A percentile compares a stretch with the other conserved stretches of the same genome.
phyloP scores from a whole-genome alignment of 176 grass and related monocot species.

The Carex littledalei region DNA sequence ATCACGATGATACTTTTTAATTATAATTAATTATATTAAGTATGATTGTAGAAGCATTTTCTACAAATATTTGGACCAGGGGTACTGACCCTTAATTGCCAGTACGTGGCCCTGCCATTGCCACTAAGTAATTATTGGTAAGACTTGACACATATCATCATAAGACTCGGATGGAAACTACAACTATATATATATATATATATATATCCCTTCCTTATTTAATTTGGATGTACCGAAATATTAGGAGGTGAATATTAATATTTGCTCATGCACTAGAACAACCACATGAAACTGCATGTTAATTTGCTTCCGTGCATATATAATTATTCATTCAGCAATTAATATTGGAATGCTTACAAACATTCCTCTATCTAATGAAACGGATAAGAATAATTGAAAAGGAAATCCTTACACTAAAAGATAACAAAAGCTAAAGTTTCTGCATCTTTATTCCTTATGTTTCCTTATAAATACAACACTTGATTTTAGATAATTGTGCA shows the following conservation, averaged over 20 bases:
- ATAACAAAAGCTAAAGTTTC: constrained; percentile 12
- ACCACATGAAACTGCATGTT: not conserved
- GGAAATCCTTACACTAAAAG: not conserved
- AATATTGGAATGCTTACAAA: not conserved
- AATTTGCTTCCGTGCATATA: not conserved
- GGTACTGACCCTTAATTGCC: not conserved
- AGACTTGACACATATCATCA: not conserved
- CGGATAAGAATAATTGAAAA: constrained; percentile 8
- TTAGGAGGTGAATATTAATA: no score
- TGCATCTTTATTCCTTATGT: constrained; percentile 7
- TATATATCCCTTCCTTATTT: not conserved
- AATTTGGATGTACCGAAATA: no score
- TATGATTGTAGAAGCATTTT: not conserved
- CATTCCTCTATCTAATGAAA: constrained; percentile 4
- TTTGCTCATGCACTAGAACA: not conserved
- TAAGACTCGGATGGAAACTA: not conserved
- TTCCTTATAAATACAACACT: not conserved
- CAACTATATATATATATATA: not conserved
- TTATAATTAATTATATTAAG: not conserved
- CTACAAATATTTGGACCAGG: not conserved
- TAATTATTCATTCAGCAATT: not conserved
- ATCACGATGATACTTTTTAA: not conserved
- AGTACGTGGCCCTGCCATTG: not conserved
- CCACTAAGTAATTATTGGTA: not conserved
- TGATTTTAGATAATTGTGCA: not conserved